Conservation (phyloP, 768 basidiomycete genomes). For the Tephrocybe sp. region DNA sequence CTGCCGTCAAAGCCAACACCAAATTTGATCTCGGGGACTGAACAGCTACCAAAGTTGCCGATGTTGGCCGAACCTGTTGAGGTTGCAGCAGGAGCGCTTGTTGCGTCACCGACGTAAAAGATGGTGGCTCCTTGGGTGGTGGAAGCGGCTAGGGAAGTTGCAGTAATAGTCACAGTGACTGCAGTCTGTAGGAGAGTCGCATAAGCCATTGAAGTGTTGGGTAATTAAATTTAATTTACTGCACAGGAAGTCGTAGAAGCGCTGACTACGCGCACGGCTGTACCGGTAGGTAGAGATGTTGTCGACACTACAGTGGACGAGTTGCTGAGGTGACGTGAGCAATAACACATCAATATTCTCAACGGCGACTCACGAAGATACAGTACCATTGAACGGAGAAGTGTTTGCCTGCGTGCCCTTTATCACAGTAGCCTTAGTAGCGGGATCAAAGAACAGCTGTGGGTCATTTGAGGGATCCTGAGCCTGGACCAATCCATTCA, state of each 20-base stretch:
- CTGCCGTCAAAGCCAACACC: conserved; percentile 54
- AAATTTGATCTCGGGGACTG: conserved; percentile 57
- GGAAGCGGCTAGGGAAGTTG: conserved; percentile 23
- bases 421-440: conserved; percentile 33
- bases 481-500: conserved; percentile 48
- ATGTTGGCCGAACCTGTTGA: conserved; percentile 20
- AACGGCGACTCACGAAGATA: conserved; percentile 13
- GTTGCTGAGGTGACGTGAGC: not conserved
- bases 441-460: conserved; percentile 49
- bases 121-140: conserved; percentile 21
- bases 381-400: conserved; percentile 38
- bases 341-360: not conserved
- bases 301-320: not conserved
- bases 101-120: conserved; percentile 24
- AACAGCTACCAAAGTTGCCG: conserved; percentile 52
- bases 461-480: conserved; percentile 53
- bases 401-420: conserved; percentile 49
- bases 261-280: conserved; percentile 13
- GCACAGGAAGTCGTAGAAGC: conserved; percentile 14
- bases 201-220: not conserved
- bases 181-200: conserved; percentile 18
- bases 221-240: conserved; percentile 1
- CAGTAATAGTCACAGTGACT: conserved; percentile 34
- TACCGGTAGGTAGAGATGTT: conserved; percentile 9
- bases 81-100: conserved; percentile 11